A percentile compares a stretch with the other conserved stretches of the same genome.
phyloP scores from a whole-genome alignment of 1,139 yeast genomes.

The Candida sp. region DNA sequence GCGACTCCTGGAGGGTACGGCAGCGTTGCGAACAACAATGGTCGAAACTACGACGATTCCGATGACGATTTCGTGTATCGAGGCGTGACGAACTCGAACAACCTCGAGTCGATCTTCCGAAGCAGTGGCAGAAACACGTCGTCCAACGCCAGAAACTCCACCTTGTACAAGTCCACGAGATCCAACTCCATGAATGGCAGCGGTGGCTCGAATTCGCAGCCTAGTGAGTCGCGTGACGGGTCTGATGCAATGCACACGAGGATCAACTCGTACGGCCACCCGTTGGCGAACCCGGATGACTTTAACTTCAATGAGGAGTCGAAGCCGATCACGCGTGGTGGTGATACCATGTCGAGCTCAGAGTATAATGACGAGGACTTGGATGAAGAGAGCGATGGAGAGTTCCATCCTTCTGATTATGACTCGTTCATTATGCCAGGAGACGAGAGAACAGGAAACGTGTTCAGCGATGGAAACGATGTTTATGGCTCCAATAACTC shows the following conservation, averaged over 20 bases:
- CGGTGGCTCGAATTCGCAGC: slow-evolving; percentile 1
- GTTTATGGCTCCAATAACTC: slow-evolving; percentile 14
- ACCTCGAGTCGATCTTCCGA: slow-evolving; percentile 44
- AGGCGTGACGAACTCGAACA: slow-evolving; percentile 50
- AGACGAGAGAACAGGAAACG: slow-evolving; percentile 9
- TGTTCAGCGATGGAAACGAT: slow-evolving; percentile 10
- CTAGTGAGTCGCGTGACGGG: not conserved
- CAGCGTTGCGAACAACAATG: slow-evolving; percentile 10
- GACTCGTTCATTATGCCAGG: slow-evolving; percentile 16
- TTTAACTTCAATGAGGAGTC: slow-evolving; percentile 16
- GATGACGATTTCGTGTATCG: slow-evolving; percentile 46
- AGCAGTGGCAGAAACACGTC: slow-evolving; percentile 20
- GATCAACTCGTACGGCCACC: slow-evolving; percentile 19
- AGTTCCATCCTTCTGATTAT: slow-evolving; percentile 16
- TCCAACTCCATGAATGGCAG: slow-evolving; percentile 12
- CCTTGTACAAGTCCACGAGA: slow-evolving; percentile 18
- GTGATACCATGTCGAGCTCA: slow-evolving; percentile 10
- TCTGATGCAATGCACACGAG: slow-evolving; percentile 13
- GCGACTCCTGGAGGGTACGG: slow-evolving; percentile 12
- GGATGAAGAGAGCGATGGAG: slow-evolving; percentile 10
- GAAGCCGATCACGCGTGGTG: not conserved
- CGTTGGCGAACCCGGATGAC: slow-evolving; percentile 17
- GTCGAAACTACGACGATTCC: slow-evolving; percentile 16
- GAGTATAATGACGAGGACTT: slow-evolving; percentile 7
- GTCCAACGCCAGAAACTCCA: slow-evolving; percentile 15